Conservation (phyloP, 352 stramenopile species). For the Globisporangium uncinulatum region DNA sequence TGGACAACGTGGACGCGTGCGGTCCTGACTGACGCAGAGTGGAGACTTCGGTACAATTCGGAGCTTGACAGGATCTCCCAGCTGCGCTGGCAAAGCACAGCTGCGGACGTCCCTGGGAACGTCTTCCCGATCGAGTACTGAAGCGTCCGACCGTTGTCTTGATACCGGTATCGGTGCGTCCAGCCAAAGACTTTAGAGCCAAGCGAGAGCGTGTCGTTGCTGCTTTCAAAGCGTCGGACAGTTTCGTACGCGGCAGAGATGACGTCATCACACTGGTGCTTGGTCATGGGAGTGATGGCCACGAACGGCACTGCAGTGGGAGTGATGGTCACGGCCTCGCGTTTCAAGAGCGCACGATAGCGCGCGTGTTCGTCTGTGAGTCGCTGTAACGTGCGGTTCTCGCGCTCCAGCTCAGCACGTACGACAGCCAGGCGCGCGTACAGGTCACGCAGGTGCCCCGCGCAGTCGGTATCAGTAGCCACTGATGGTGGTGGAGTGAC, state of each 20-base stretch:
- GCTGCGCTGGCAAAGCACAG: slow-evolving; percentile 20
- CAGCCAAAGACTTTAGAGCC: slow-evolving; percentile 31
- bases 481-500: not conserved
- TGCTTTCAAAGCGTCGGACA: slow-evolving; percentile 16
- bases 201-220: slow-evolving; percentile 19
- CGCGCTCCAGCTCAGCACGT: slow-evolving; percentile 21
- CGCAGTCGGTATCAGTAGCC: not conserved
- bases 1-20: slow-evolving; percentile 24
- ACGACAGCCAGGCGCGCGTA: slow-evolving; percentile 25
- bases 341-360: slow-evolving; percentile 21
- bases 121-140: slow-evolving; percentile 37
- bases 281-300: slow-evolving; percentile 18
- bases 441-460: slow-evolving; percentile 13
- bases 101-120: slow-evolving; percentile 20
- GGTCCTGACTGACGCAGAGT: slow-evolving; percentile 24
- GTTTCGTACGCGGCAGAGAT: slow-evolving; percentile 26
- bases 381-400: slow-evolving; percentile 23
- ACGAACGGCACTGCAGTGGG: slow-evolving; percentile 4
- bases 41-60: slow-evolving; percentile 22
- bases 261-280: slow-evolving; percentile 27
- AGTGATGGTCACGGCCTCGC: not conserved
- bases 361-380: slow-evolving; percentile 20
- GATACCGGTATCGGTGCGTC: slow-evolving; percentile 27
- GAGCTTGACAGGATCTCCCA: slow-evolving; percentile 32
- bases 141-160: slow-evolving; percentile 12